Evolutionary conservation across 2,329 filamentous ascomycete genomes (phyloP).

Genomic region (Calonectria pauciramosa): DNA sequence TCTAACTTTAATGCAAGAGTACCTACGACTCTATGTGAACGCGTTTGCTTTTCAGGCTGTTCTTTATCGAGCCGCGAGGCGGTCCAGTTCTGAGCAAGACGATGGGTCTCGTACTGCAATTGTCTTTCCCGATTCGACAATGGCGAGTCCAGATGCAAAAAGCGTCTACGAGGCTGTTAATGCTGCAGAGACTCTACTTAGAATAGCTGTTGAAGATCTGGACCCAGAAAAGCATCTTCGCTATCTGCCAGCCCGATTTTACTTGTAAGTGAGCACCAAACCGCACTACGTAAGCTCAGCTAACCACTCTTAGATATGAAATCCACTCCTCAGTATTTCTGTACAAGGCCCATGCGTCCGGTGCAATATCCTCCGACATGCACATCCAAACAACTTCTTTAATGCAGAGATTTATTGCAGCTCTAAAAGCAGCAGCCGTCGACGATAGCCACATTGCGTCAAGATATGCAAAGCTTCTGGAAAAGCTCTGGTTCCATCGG

Average conservation of each 20-base stretch:
- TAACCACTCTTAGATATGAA: conserved; percentile 12
- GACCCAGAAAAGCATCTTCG: conserved; percentile 27
- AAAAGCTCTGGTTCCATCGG: conserved; percentile 21
- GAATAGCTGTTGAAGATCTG: conserved; percentile 27
- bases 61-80: conserved; percentile 19
- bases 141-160: conserved; percentile 25
- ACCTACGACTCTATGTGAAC: conserved; percentile 27
- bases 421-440: conserved; percentile 19
- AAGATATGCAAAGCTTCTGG: conserved; percentile 27
- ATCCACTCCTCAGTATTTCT: conserved; percentile 32
- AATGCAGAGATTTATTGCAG: conserved; percentile 19
- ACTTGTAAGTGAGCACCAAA: conserved; percentile 13
- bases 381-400: conserved; percentile 19
- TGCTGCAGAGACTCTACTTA: conserved; percentile 24
- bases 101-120: background rate
- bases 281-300: background rate
- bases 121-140: conserved; percentile 28
- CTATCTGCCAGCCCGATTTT: conserved; percentile 29
- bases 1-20: conserved; percentile 27
- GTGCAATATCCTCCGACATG: conserved; percentile 16
- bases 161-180: conserved; percentile 27
- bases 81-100: background rate
- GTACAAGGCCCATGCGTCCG: conserved; percentile 27
- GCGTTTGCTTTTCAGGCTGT: conserved; percentile 31
- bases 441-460: conserved; percentile 29